Evolutionary conservation across 1,284 basidiomycete species (phyloP).

Genomic region (Anthracocystis setariae): DNA sequence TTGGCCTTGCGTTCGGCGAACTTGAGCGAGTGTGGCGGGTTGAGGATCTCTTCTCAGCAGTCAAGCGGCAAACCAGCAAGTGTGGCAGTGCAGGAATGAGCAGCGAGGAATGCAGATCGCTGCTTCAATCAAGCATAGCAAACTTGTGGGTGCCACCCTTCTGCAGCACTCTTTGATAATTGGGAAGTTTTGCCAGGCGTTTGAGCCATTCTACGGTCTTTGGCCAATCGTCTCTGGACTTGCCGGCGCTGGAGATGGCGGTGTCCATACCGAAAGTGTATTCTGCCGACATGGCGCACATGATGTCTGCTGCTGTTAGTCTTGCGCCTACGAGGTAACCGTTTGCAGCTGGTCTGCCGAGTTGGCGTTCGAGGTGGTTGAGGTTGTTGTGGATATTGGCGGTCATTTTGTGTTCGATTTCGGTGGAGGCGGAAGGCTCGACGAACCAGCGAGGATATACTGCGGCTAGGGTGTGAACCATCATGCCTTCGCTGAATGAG

Average conservation of each 20-base stretch:
- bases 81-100: too few species aligned
- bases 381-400: constrained; percentile 40
- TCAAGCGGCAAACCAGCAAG: too few species aligned
- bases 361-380: constrained; percentile 15
- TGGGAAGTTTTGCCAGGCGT: not conserved
- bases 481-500: constrained; percentile 33
- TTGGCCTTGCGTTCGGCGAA: not conserved
- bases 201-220: constrained; percentile 35
- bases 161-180: constrained; percentile 19
- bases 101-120: too few species aligned
- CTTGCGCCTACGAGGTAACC: constrained; percentile 10
- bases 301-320: constrained; percentile 30
- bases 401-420: constrained; percentile 16
- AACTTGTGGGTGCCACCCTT: constrained; percentile 33
- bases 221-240: constrained; percentile 29
- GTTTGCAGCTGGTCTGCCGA: not conserved
- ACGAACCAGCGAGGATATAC: constrained; percentile 32
- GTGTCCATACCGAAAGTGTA: constrained; percentile 39
- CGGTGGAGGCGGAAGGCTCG: not conserved
- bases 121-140: constrained; percentile 13
- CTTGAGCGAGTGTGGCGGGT: not conserved
- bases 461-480: constrained; percentile 30
- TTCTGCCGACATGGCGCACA: constrained; percentile 32
- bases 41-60: too few species aligned
- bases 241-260: constrained; percentile 13